Percentiles rank a stretch among this genome's conserved stretches.
Conservation (phyloP, 805 yeast species). For the Priceomyces castillae region DNA sequence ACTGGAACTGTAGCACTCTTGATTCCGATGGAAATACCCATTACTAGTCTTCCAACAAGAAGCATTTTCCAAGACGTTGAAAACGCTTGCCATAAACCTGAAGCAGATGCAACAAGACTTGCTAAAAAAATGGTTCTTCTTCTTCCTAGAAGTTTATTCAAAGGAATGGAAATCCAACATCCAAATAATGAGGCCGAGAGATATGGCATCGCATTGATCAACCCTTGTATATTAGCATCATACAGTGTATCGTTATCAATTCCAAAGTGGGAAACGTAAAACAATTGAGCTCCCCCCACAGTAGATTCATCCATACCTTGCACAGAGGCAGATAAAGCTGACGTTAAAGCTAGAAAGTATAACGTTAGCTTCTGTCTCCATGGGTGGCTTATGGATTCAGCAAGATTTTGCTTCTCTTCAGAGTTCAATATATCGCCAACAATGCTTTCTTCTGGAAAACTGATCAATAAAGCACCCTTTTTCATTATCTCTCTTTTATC, state of each 20-base stretch:
- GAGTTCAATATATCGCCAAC: not conserved
- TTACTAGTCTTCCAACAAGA: conserved; percentile 12
- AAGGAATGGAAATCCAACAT: conserved; percentile 7
- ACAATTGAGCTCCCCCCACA: conserved; percentile 15
- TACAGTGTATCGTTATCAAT: conserved; percentile 1
- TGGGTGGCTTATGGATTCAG: not conserved
- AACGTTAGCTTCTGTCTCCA: conserved; percentile 2
- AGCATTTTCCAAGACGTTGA: conserved; percentile 7
- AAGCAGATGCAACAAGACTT: conserved; percentile 9
- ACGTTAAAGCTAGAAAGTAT: conserved; percentile 3
- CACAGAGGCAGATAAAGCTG: conserved; percentile 5
- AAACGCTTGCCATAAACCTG: conserved; percentile 16
- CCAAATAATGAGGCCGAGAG: conserved; percentile 12
- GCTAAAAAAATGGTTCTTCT: conserved; percentile 10
- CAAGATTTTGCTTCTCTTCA: conserved; percentile 1
- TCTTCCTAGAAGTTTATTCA: conserved; percentile 12
- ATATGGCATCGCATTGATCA: conserved; percentile 9
- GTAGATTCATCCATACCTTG: conserved; percentile 18
- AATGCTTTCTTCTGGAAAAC: conserved; percentile 1
- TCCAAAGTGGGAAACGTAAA: conserved; percentile 6
- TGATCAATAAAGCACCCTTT: conserved; percentile 3
- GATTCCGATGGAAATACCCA: conserved; percentile 16
- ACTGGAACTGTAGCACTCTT: conserved; percentile 15
- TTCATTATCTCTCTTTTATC: not conserved
- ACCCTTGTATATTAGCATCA: conserved; percentile 13